These are phyloP conservation scores for Blastobotrys attinorum DNA, from an alignment of 805 yeast genomes.

Conservation along the genomic window DNA sequence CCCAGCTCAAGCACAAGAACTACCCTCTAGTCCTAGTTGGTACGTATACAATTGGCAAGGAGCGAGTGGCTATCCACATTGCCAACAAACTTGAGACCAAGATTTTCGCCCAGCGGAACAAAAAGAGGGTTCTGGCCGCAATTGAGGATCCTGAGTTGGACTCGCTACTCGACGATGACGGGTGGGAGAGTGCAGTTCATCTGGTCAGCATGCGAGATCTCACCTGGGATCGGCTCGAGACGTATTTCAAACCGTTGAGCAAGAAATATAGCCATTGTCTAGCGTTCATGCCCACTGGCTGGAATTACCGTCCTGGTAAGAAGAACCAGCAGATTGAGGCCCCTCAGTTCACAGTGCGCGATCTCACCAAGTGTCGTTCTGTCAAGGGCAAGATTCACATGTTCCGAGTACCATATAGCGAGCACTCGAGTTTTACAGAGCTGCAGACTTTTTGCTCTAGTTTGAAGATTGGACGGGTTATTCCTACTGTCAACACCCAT, in stretches of 20 bases:
- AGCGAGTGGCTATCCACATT: conserved; percentile 57
- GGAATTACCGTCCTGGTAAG: conserved; percentile 49
- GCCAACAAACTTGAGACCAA: conserved; percentile 29
- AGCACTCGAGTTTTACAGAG: conserved; percentile 86
- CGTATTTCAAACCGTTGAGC: conserved; percentile 42
- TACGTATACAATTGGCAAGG: conserved; percentile 90
- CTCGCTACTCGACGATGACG: conserved; percentile 37
- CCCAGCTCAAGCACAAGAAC: conserved; percentile 9
- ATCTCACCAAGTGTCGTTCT: conserved; percentile 18
- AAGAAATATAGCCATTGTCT: conserved; percentile 49
- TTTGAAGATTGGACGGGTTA: conserved; percentile 43
- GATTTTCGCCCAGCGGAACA: conserved; percentile 38
- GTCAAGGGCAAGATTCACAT: conserved; percentile 34
- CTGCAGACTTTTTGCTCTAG: conserved; percentile 54
- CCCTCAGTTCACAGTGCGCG: conserved; percentile 9
- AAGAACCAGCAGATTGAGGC: conserved; percentile 11
- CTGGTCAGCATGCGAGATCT: conserved; percentile 59
- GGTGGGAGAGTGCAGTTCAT: conserved; percentile 52
- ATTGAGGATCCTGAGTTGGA: conserved; percentile 37
- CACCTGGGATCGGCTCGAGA: conserved; percentile 34
- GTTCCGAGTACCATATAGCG: conserved; percentile 78
- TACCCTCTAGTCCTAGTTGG: conserved; percentile 63
- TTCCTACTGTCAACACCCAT: conserved; percentile 62
- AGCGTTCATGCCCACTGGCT: conserved; percentile 86
- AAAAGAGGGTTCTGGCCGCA: conserved; percentile 39